Conservation (phyloP, 345 rosid species). For the Eutrema yunnanense region DNA sequence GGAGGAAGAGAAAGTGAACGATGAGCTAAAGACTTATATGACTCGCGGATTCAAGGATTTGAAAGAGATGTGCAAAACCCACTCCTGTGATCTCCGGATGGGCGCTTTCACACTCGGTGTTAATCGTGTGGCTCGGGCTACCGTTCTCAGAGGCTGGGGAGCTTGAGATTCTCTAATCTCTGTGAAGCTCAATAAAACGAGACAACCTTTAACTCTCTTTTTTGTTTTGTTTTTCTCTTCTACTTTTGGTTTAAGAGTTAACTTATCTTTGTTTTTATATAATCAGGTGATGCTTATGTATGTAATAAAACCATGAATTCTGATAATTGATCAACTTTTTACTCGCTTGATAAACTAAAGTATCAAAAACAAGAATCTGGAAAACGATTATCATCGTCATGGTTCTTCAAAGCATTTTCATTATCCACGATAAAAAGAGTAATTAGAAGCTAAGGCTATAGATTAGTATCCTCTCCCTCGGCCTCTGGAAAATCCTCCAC, state of each 20-base stretch:
- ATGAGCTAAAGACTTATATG: constrained; percentile 77
- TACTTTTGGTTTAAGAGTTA: constrained; percentile 9
- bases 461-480: constrained; percentile 54
- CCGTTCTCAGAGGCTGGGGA: constrained; percentile 90
- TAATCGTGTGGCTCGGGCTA: constrained; percentile 90
- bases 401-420: neutral
- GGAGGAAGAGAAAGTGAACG: constrained; percentile 93
- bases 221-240: neutral
- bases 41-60: constrained; percentile 66
- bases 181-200: constrained; percentile 14
- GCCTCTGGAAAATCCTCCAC: constrained; percentile 43
- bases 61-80: constrained; percentile 87
- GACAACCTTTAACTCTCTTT: neutral
- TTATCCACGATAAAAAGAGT: neutral
- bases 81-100: constrained; percentile 86
- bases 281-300: constrained; percentile 14
- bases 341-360: neutral
- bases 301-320: constrained; percentile 8
- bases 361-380: neutral
- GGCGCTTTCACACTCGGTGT: constrained; percentile 98
- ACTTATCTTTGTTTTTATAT: neutral
- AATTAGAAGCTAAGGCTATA: constrained; percentile 1
- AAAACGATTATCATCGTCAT: neutral
- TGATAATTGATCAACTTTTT: neutral
- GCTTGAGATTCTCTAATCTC: constrained; percentile 37